phyloP scores from a whole-genome alignment of 345 rosid genomes.

The Brassica juncea region DNA sequence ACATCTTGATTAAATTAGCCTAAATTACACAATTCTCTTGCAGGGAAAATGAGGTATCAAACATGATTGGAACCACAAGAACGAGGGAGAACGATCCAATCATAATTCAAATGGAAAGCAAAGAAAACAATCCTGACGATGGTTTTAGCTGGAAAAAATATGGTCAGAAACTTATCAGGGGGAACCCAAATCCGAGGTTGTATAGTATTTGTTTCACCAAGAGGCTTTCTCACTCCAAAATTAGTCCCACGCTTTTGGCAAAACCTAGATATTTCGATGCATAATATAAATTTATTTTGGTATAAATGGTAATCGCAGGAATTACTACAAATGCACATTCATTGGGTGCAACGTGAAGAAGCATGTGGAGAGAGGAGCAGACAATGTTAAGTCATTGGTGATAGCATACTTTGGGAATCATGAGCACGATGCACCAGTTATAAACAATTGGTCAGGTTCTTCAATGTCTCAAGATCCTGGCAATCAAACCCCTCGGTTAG shows the following conservation, averaged over 20 bases:
- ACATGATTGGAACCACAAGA: constrained; percentile 25
- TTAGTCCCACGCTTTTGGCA: background rate
- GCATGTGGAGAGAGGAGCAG: constrained; percentile 37
- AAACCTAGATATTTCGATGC: background rate
- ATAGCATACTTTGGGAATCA: constrained; percentile 31
- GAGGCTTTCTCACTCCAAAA: background rate
- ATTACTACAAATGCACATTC: constrained; percentile 32
- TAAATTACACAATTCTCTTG: background rate
- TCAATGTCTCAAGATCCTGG: background rate
- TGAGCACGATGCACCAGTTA: constrained; percentile 10
- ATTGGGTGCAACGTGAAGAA: constrained; percentile 23
- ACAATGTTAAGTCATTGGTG: background rate
- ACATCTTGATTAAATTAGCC: background rate
- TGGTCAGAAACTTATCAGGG: constrained; percentile 32
- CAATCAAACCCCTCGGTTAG: background rate
- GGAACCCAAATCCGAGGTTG: constrained; percentile 34
- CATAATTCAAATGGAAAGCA: constrained; percentile 23
- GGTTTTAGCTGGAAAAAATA: constrained; percentile 38
- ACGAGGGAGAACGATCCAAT: background rate
- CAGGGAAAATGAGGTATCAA: constrained; percentile 4
- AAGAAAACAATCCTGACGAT: constrained; percentile 27
- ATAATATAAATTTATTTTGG: background rate
- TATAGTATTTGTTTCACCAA: background rate
- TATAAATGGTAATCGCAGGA: constrained; percentile 9
- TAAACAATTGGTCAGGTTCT: background rate